Percentiles rank a stretch among this genome's conserved stretches.
Conservation (phyloP, 352 stramenopile genomes). For the Peronospora destructor region DNA sequence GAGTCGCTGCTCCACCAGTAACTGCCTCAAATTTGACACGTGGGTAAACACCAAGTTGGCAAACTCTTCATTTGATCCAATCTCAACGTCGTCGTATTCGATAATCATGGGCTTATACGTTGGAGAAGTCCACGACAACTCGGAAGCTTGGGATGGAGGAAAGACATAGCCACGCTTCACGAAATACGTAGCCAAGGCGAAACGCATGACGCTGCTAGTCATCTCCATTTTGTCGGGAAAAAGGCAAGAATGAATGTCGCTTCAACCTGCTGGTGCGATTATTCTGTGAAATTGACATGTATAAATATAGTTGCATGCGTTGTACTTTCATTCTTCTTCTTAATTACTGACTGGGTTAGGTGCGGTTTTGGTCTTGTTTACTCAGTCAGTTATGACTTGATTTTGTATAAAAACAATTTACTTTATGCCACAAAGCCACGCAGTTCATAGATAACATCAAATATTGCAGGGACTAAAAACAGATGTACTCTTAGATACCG, state of each 20-base stretch:
- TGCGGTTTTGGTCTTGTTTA: too few relatives aligned
- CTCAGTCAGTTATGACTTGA: too few relatives aligned
- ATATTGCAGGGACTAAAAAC: too few relatives aligned
- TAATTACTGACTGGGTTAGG: too few relatives aligned
- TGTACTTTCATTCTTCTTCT: too few relatives aligned
- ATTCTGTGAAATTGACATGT: not conserved
- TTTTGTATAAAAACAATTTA: too few relatives aligned
- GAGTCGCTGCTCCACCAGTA: constrained; percentile 15
- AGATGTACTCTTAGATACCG: too few relatives aligned
- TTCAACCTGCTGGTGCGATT: constrained; percentile 15
- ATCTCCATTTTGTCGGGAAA: constrained; percentile 30
- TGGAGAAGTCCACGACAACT: constrained; percentile 4
- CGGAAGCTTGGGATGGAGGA: not conserved
- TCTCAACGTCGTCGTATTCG: constrained; percentile 8
- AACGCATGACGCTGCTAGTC: constrained; percentile 28
- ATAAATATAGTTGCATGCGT: too few relatives aligned
- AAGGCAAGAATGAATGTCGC: constrained; percentile 20
- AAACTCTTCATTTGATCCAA: constrained; percentile 4
- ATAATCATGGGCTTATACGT: constrained; percentile 4
- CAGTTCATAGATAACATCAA: too few relatives aligned
- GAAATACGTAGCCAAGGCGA: constrained; percentile 36
- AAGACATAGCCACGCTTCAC: constrained; percentile 21
- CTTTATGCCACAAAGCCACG: too few relatives aligned
- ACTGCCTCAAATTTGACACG: constrained; percentile 18
- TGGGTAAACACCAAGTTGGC: constrained; percentile 10